These are phyloP conservation scores for Apiospora saccharicola DNA, from an alignment of 2,329 filamentous ascomycete species.

Conservation along the genomic window DNA sequence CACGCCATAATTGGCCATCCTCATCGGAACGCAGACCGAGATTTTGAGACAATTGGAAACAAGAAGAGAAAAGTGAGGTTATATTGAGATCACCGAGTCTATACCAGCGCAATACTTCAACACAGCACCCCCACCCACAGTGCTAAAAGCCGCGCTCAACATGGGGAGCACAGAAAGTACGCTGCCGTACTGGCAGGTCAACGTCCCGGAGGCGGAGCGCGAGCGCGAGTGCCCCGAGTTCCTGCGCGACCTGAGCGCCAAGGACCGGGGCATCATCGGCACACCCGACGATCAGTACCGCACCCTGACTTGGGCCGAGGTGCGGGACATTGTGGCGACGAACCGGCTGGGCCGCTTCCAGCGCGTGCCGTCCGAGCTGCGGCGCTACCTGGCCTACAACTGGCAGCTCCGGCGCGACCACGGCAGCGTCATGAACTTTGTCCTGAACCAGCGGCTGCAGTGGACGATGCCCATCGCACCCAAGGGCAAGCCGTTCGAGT, in stretches of 20 bases:
- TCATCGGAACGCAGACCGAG: neutral
- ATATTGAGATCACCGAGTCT: neutral
- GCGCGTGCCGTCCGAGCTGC: slow-evolving; percentile 77
- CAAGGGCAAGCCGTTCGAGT: slow-evolving; percentile 50
- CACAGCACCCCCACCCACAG: neutral
- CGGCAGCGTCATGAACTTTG: slow-evolving; percentile 80
- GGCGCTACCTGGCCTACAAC: slow-evolving; percentile 78
- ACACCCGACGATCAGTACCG: slow-evolving; percentile 73
- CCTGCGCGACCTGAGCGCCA: slow-evolving; percentile 67
- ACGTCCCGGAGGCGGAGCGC: slow-evolving; percentile 70
- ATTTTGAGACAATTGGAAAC: neutral
- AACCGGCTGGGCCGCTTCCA: slow-evolving; percentile 82
- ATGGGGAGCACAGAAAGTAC: slow-evolving; percentile 48
- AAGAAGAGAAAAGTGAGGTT: neutral
- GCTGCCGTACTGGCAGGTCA: slow-evolving; percentile 82
- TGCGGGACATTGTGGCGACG: slow-evolving; percentile 64
- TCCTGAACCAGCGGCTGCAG: slow-evolving; percentile 72
- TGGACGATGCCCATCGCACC: slow-evolving; percentile 64
- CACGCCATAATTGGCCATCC: neutral
- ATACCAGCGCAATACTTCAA: neutral
- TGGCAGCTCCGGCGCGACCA: slow-evolving; percentile 69
- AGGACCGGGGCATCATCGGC: slow-evolving; percentile 74
- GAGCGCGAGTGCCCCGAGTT: slow-evolving; percentile 75
- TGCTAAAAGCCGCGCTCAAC: neutral
- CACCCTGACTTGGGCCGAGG: slow-evolving; percentile 72